phyloP scores from a whole-genome alignment of 1,284 basidiomycete species.

The Austroboletus olivaceoglutinosus region DNA sequence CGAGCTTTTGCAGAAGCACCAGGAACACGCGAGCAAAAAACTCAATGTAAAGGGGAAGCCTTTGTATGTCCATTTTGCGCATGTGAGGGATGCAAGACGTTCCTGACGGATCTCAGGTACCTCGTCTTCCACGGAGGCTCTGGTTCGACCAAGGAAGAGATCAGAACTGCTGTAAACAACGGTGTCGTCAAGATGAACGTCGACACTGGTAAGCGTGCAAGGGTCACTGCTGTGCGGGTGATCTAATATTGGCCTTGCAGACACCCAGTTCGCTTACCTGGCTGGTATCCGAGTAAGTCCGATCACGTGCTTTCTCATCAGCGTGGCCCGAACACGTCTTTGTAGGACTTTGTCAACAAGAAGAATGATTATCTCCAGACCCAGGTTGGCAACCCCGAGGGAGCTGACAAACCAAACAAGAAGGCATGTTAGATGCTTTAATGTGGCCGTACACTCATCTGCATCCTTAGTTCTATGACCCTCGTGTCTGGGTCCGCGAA shows the following conservation, averaged over 20 bases:
- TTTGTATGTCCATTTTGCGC: slow-evolving; percentile 54
- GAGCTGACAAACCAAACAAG: slow-evolving; percentile 95
- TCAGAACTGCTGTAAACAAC: slow-evolving; percentile 85
- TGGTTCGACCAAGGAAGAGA: slow-evolving; percentile 96
- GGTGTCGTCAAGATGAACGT: slow-evolving; percentile 99
- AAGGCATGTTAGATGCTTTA: slow-evolving; percentile 54
- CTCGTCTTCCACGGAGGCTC: slow-evolving; percentile 99
- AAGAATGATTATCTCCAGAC: slow-evolving; percentile 85
- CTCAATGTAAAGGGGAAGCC: slow-evolving; percentile 73
- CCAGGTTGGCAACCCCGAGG: slow-evolving; percentile 95
- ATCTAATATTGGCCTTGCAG: slow-evolving; percentile 33
- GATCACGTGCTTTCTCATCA: background rate
- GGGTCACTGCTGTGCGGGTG: background rate
- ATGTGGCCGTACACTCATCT: background rate
- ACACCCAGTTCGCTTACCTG: slow-evolving; percentile 93
- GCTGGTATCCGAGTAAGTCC: slow-evolving; percentile 73
- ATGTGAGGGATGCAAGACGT: background rate
- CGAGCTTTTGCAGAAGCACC: slow-evolving; percentile 91
- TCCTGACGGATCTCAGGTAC: slow-evolving; percentile 53
- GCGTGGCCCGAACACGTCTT: background rate
- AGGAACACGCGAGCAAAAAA: slow-evolving; percentile 74
- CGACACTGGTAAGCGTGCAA: slow-evolving; percentile 62
- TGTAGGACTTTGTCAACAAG: slow-evolving; percentile 75
- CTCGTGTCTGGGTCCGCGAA: slow-evolving; percentile 97
- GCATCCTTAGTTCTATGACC: slow-evolving; percentile 75